Evolutionary conservation across 2,329 filamentous ascomycete genomes (phyloP), one percentile per base, ranked within the genome.

Genomic region (Fusarium pseudocircinatum): DNA sequence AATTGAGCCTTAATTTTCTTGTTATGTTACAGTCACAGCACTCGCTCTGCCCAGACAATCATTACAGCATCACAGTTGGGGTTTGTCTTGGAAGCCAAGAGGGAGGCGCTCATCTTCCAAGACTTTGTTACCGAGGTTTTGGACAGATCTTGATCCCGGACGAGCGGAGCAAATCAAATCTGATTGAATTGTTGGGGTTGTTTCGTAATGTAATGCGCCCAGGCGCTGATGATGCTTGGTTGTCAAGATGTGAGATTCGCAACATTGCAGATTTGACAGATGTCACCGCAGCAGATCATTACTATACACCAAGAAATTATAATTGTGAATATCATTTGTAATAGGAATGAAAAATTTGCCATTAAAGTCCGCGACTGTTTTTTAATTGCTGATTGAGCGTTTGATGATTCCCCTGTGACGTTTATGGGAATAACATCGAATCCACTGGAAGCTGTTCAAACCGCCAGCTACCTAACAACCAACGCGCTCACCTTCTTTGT

Each of bases 91-190:
- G 54, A 28, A 36, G 32, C 54, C 54, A 58, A 58, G 54, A 58
- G 40, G 28, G 40, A 58, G 40, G 54, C 24, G 54, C 9, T n/a
- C 30, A 49, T 58, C 54, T 58, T 49, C 40, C 54, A 58, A 58
- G 40, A 58, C 32, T 11, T 49, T 16, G 40, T 58, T 58, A 58
- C 54, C 54, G 54, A 58, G 54, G 54, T 49, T 58, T 49, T 58
- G 54, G 54, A 49, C 54, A 47, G 54, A 58, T 58, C 54, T 58
- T 58, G 40, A 47, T 49, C 24, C 40, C 54, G 54, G 54, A 49
- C 40, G 54, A 58, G 54, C 54, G 54, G 54, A 58, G 32, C 8
- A 36, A 47, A n/a, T 47, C 12, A 46, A 58, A 49, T 49, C 40
- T 49, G 40, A 15, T 49, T 34, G 40, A 36, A 20, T 18, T 26